Base-by-base conservation (phyloP, 495 filamentous ascomycete genomes). In the Xylaria venustula region DNA sequence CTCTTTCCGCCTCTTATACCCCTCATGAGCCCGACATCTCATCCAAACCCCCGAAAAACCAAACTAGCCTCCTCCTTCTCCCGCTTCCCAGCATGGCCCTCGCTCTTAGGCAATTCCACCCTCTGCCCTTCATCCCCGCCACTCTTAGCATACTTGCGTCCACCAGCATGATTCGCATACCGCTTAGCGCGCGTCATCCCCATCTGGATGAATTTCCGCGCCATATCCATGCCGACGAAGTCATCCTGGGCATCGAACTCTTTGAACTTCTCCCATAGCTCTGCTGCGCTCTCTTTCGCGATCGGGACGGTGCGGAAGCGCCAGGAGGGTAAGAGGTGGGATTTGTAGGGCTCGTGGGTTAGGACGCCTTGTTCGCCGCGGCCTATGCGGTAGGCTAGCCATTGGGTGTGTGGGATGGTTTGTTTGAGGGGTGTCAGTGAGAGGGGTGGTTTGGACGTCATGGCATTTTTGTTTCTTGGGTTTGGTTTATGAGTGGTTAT, bases 181-280 rank as follows among this genome's bases (percentile, higher is more conserved):
- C 79, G 64, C 60, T 73, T 79, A 20, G 77, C 72, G 15, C 81
- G 60, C 23, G 79, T 82, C 78, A 84, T 84, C 3, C 81, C 79
- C 79, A 83, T 84, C 65, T 82, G 80, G 22, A 84, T 68, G 63
- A 83, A 84, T 58, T 83, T 84, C 12, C 80, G 65, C 19, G 71
- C 62, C 77, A 82, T 84, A 34, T 83, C 81, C 73, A 80, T 81
- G 9, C 81, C 81, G 2, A 83, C 79, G 40, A 83, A 81, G 66
- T 84, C 80, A n/a, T 70, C 69, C 12, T 62, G 34, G 20, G 69
- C 55, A 15, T 74, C 70, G 61, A 79, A 82, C 36, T 67, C 64
- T 4, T 73, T 49, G 56, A 83, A 82, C 26, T 71, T 71, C 0
- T 60, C 19, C 63, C 68, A 80, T 2, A 84, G 72, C 11, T 58